phyloP scores from a whole-genome alignment of 192 early-diverging fungal genomes.

The Chytriomyces sp. region DNA sequence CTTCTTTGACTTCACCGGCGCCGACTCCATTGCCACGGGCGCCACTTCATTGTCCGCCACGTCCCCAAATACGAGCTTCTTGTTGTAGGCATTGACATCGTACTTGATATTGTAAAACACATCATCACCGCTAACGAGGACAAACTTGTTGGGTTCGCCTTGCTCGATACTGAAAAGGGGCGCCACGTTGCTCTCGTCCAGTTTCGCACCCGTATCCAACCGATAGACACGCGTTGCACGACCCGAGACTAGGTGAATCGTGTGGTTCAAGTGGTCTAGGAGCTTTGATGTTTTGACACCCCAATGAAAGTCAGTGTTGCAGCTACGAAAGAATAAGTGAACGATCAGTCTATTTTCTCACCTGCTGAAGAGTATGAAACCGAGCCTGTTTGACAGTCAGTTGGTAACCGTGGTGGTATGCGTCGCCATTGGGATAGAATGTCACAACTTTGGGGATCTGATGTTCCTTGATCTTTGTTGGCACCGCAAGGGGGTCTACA shows the following conservation, averaged over 20 bases:
- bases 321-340: neutral
- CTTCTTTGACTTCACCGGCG: neutral
- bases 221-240: constrained; percentile 42
- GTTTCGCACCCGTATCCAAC: constrained; percentile 18
- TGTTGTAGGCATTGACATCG: constrained; percentile 42
- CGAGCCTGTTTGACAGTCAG: constrained; percentile 42
- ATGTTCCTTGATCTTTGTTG: constrained; percentile 5
- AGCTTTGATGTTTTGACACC: constrained; percentile 44
- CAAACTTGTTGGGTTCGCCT: constrained; percentile 34
- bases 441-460: constrained; percentile 32
- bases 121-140: constrained; percentile 49
- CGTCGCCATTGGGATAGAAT: constrained; percentile 57
- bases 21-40: neutral
- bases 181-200: neutral
- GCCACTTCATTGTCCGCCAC: neutral
- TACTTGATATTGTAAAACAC: constrained; percentile 46
- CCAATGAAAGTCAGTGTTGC: neutral
- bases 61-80: constrained; percentile 1
- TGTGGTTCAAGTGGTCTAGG: constrained; percentile 47
- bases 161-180: constrained; percentile 10
- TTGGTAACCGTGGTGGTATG: constrained; percentile 49
- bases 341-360: constrained; percentile 15
- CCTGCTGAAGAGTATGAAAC: constrained; percentile 46
- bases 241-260: constrained; percentile 41
- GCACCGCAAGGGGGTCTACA: constrained; percentile 3